These are phyloP conservation scores for Trichosporon ovoides DNA, from an alignment of 1,284 basidiomycete species.

Conservation along the genomic window DNA sequence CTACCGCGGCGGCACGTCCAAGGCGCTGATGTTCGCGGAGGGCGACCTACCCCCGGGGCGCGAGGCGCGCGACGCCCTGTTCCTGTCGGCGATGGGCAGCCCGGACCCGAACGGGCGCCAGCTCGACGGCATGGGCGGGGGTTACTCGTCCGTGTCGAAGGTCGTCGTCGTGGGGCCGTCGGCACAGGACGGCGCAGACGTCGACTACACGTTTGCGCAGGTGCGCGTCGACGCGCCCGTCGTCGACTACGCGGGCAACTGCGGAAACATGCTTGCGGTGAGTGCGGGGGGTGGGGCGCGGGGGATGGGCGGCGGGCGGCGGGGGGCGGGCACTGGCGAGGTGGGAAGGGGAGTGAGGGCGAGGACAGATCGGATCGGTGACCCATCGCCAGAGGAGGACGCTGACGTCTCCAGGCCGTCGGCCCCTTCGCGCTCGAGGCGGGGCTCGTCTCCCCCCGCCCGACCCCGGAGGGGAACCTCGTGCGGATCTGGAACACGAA, in stretches of 20 bases:
- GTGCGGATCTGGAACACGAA: conserved; percentile 22
- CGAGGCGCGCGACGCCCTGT: conserved; percentile 58
- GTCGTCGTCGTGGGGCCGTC: conserved; percentile 62
- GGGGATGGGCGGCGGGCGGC: too few relatives aligned
- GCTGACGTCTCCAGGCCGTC: conserved; percentile 20
- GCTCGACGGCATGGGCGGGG: conserved; percentile 68
- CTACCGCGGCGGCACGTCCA: conserved; percentile 67
- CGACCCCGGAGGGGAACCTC: conserved; percentile 10
- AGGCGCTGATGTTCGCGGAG: conserved; percentile 64
- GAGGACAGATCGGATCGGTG: too few relatives aligned
- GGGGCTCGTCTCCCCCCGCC: conserved; percentile 5
- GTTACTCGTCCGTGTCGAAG: conserved; percentile 71
- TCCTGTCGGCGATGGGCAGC: conserved; percentile 74
- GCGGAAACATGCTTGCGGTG: conserved; percentile 34
- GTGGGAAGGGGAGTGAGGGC: background rate
- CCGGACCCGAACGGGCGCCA: conserved; percentile 72
- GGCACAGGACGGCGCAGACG: conserved; percentile 20
- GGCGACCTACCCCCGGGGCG: conserved; percentile 54
- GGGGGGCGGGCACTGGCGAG: too few relatives aligned
- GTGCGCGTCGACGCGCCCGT: conserved; percentile 16
- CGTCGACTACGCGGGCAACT: conserved; percentile 34
- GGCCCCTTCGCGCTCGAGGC: conserved; percentile 36
- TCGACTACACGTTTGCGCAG: conserved; percentile 34
- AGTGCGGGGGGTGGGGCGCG: background rate
- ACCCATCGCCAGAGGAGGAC: too few relatives aligned